These are phyloP conservation scores for Talaromyces borbonicus DNA, from an alignment of 495 filamentous ascomycete genomes.

Conservation along the genomic window DNA sequence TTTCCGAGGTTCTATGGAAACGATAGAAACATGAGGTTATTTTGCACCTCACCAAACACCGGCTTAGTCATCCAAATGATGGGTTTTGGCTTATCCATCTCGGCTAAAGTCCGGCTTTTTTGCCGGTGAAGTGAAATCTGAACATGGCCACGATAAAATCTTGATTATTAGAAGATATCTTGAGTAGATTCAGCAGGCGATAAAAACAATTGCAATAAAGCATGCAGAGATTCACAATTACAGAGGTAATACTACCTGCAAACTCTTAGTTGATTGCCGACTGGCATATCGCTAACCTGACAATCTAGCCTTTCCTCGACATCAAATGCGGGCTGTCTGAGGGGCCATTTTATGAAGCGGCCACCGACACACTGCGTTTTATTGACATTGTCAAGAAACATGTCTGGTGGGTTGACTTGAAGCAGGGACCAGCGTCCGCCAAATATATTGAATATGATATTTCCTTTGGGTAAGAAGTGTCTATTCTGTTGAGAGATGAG, in stretches of 20 bases:
- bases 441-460: constrained; percentile 56
- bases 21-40: too few relatives aligned
- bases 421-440: constrained; percentile 53
- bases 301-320: constrained; percentile 58
- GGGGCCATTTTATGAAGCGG: constrained; percentile 68
- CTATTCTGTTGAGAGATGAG: not conserved
- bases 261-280: too few relatives aligned
- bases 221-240: constrained; percentile 6
- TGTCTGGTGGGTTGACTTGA: constrained; percentile 62
- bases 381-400: constrained; percentile 79
- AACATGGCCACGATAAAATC: too few relatives aligned
- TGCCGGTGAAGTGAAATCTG: not conserved
- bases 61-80: too few relatives aligned
- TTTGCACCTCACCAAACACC: too few relatives aligned
- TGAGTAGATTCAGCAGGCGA: too few relatives aligned
- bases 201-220: not conserved
- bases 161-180: too few relatives aligned
- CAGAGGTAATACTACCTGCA: constrained; percentile 3
- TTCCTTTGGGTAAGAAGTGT: constrained; percentile 43
- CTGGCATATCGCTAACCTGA: not conserved
- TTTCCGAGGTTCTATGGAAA: too few relatives aligned
- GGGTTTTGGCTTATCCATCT: too few relatives aligned
- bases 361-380: constrained; percentile 66
- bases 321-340: constrained; percentile 68
- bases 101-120: not conserved